Percentiles rank a stretch among this genome's conserved stretches.
phyloP scores from a whole-genome alignment of 768 basidiomycete species.

The Mycena epipterygia region DNA sequence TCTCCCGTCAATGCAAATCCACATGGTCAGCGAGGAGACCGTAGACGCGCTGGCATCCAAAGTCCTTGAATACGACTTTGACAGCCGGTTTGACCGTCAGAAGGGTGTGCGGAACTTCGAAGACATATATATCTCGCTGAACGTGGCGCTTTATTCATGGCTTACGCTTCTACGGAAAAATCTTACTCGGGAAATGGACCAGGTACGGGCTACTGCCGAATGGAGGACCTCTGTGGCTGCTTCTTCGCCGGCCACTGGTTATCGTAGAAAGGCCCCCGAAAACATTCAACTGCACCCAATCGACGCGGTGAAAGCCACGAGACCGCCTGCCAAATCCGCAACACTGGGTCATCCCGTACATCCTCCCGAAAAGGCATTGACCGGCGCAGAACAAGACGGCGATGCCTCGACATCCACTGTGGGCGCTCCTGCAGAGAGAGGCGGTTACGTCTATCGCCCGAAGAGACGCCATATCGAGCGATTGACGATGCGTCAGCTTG shows the following conservation, averaged over 20 bases:
- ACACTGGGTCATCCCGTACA: constrained; percentile 13
- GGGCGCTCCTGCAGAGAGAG: constrained; percentile 36
- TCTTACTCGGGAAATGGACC: constrained; percentile 82
- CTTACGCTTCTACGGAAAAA: constrained; percentile 83
- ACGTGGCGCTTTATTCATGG: constrained; percentile 87
- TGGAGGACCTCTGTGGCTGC: constrained; percentile 58
- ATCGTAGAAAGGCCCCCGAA: constrained; percentile 57
- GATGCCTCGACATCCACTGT: constrained; percentile 1
- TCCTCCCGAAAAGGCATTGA: constrained; percentile 7
- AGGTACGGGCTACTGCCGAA: constrained; percentile 72
- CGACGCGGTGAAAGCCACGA: constrained; percentile 40
- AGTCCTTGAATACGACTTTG: constrained; percentile 76
- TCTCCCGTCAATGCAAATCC: constrained; percentile 85
- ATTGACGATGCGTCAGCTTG: constrained; percentile 87
- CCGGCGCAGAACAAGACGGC: not conserved
- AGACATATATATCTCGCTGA: constrained; percentile 89
- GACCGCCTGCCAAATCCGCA: constrained; percentile 26
- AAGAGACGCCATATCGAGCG: constrained; percentile 79
- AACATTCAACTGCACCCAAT: constrained; percentile 42
- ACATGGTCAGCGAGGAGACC: constrained; percentile 81
- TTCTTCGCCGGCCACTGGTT: constrained; percentile 41
- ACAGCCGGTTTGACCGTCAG: constrained; percentile 74
- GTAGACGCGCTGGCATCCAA: constrained; percentile 51
- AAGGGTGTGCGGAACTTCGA: constrained; percentile 69
- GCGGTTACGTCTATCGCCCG: constrained; percentile 65